phyloP scores from a whole-genome alignment of 2,329 filamentous ascomycete species.

The Pseudocercospora fuligena region DNA sequence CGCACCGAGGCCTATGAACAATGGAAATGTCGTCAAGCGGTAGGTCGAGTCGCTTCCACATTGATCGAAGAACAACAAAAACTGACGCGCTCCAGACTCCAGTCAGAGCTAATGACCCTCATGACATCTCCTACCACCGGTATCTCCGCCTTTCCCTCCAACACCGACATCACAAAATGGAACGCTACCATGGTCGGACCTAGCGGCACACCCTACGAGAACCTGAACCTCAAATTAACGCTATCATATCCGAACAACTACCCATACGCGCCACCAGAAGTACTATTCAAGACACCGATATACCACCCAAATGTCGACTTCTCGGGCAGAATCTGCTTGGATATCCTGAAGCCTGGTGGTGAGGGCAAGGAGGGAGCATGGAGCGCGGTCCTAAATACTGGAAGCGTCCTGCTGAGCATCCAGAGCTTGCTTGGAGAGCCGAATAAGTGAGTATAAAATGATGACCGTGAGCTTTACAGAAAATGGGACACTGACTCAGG shows the following conservation, averaged over 20 bases:
- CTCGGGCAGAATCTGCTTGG: constrained; percentile 92
- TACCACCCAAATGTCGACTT: constrained; percentile 99
- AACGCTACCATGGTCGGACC: constrained; percentile 92
- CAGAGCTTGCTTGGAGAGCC: constrained; percentile 96
- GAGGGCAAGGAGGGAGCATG: constrained; percentile 73
- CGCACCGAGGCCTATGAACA: constrained; percentile 35
- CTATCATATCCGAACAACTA: constrained; percentile 93
- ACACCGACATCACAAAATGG: constrained; percentile 91
- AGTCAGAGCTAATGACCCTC: constrained; percentile 97
- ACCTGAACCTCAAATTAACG: constrained; percentile 86
- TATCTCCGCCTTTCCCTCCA: constrained; percentile 91
- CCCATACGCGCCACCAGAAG: constrained; percentile 86
- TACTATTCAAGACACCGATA: constrained; percentile 97
- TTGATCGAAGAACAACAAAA: constrained; percentile 13
- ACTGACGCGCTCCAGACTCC: constrained; percentile 64
- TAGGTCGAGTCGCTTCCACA: constrained; percentile 33
- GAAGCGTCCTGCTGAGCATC: constrained; percentile 88
- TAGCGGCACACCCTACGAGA: constrained; percentile 86
- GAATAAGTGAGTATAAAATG: constrained; percentile 76
- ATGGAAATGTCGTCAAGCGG: constrained; percentile 55
- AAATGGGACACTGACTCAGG: constrained; percentile 17
- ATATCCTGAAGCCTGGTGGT: constrained; percentile 76
- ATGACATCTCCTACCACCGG: constrained; percentile 95
- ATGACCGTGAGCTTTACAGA: neutral
- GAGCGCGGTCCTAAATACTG: constrained; percentile 96